Conservation (phyloP, 2,329 filamentous ascomycete species). For the Trichoderma koningii region DNA sequence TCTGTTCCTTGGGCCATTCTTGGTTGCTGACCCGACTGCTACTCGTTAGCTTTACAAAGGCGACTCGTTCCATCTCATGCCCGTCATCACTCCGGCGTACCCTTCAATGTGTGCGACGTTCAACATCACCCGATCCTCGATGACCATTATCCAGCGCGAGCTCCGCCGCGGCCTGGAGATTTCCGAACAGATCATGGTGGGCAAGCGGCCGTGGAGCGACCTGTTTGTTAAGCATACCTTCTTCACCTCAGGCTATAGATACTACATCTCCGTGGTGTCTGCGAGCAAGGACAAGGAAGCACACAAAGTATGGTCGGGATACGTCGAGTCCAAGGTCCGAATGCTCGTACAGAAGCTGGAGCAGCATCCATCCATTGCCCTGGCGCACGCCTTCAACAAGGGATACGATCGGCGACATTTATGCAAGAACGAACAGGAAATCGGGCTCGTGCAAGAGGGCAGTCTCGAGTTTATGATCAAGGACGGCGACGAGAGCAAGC, state of each 20-base stretch:
- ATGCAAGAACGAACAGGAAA: constrained; percentile 58
- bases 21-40: constrained; percentile 27
- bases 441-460: constrained; percentile 57
- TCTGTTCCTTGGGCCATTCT: background rate
- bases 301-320: constrained; percentile 84
- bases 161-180: constrained; percentile 76
- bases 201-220: constrained; percentile 79
- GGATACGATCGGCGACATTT: constrained; percentile 82
- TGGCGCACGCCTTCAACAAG: constrained; percentile 92
- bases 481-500: constrained; percentile 40
- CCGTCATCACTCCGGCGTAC: constrained; percentile 95
- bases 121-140: constrained; percentile 86
- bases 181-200: constrained; percentile 75
- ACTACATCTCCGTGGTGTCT: constrained; percentile 87
- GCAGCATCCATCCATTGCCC: constrained; percentile 72
- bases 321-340: constrained; percentile 91
- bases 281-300: constrained; percentile 81
- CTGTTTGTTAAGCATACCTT: constrained; percentile 90
- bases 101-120: constrained; percentile 98
- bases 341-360: constrained; percentile 83
- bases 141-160: constrained; percentile 80
- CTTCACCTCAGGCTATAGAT: constrained; percentile 91
- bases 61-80: constrained; percentile 90
- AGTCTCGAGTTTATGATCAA: constrained; percentile 50
- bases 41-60: constrained; percentile 67